Percentiles rank a stretch among this genome's conserved stretches.
phyloP scores from a whole-genome alignment of 2,329 filamentous ascomycete genomes.

The Truncatella angustata region DNA sequence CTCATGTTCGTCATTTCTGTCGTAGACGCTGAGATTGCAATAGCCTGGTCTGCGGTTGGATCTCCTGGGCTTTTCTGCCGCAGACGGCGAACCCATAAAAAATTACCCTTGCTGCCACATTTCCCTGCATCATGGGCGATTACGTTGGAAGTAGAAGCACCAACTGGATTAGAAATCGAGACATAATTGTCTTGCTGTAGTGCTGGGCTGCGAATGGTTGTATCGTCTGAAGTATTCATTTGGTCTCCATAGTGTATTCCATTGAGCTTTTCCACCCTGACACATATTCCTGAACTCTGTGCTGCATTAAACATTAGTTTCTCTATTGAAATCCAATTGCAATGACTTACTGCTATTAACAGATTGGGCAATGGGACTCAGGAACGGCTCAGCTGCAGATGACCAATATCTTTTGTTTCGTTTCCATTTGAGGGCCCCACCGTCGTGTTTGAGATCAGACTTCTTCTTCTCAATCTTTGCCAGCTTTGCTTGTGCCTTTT shows the following conservation, averaged over 20 bases:
- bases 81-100: conserved; percentile 31
- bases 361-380: conserved; percentile 50
- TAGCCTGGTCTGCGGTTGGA: conserved; percentile 10
- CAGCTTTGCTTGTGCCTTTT: conserved; percentile 36
- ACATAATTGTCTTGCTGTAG: not conserved
- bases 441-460: conserved; percentile 30
- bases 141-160: not conserved
- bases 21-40: conserved; percentile 15
- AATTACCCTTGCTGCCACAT: conserved; percentile 20
- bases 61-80: conserved; percentile 23
- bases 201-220: conserved; percentile 22
- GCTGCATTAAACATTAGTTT: not conserved
- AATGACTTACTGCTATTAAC: conserved; percentile 20
- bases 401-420: conserved; percentile 48
- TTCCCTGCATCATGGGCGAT: not conserved
- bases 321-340: not conserved
- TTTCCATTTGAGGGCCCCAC: conserved; percentile 40
- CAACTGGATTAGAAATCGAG: not conserved
- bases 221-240: conserved; percentile 22
- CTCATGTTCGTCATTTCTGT: conserved; percentile 15
- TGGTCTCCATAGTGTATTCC: too few species aligned
- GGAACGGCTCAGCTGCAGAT: conserved; percentile 45
- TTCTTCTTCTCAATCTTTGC: conserved; percentile 43
- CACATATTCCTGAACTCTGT: not conserved
- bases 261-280: too few species aligned